Conservation (phyloP, 192 early-diverging fungal species). For the Helicostylum pulchrum region DNA sequence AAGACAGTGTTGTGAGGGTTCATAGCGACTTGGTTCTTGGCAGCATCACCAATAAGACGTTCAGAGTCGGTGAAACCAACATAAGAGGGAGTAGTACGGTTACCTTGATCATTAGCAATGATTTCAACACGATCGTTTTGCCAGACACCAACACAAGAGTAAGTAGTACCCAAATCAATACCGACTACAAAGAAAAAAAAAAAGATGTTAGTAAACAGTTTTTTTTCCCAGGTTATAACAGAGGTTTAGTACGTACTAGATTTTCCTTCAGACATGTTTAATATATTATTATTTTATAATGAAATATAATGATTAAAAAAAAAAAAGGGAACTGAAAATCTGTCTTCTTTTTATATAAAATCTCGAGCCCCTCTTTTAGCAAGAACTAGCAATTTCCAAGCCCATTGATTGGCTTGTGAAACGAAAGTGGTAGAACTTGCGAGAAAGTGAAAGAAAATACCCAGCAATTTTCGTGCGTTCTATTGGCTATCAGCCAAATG, state of each 20-base stretch:
- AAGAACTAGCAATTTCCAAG: not conserved
- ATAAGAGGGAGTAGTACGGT: slow-evolving; percentile 97
- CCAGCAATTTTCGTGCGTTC: too few species aligned
- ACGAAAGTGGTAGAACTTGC: too few species aligned
- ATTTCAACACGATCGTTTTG: slow-evolving; percentile 86
- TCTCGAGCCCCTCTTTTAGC: not conserved
- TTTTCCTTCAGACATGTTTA: slow-evolving; percentile 6
- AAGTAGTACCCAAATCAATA: slow-evolving; percentile 96
- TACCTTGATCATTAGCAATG: slow-evolving; percentile 99
- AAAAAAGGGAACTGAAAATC: not conserved
- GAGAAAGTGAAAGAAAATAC: too few species aligned
- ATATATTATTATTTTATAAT: not conserved
- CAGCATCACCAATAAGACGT: slow-evolving; percentile 98
- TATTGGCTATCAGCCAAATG: too few species aligned
- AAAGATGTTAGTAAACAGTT: not conserved
- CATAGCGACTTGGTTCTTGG: slow-evolving; percentile 99
- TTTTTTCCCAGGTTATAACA: too few species aligned
- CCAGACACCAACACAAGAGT: slow-evolving; percentile 89
- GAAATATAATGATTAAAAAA: not conserved
- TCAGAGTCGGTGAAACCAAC: slow-evolving; percentile 96
- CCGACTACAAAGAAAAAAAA: slow-evolving; percentile 39
- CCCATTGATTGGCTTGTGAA: too few species aligned
- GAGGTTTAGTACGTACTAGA: not conserved
- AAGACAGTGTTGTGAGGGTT: slow-evolving; percentile 99
- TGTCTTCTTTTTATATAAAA: slow-evolving; percentile 3